Evolutionary conservation across 371 early-diverging fungal species (phyloP), one percentile per base, ranked within the genome.

Genomic region (Rhizopus arrhizus): DNA sequence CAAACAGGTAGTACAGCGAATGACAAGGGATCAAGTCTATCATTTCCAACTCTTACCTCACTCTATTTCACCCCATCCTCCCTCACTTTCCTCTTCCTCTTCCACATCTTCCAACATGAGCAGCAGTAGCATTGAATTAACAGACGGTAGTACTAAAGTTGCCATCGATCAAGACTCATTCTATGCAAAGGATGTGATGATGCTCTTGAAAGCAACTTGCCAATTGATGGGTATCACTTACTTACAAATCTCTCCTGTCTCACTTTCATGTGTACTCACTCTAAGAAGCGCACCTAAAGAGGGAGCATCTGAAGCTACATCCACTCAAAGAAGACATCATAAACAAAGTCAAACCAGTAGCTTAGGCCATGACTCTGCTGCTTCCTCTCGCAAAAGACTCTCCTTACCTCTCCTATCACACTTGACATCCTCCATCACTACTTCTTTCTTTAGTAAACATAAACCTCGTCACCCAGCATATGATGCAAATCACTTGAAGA

Each of bases 211-310:
- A 50, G 61, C 61, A 22, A 70, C 74, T 0, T 78, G 75, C 33
- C 75, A 78, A 46, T 56, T 78, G 9, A 73, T 78, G 75, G 78
- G 78, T 4, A 70, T 78, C 32, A 68, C 72, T 5, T 78, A 75
- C 45, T 35, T 71, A 0, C 72, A 75, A 40, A 66, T 69, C 34
- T 58, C 59, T 1, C 56, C 63, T 15, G 49, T 46, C 4, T 66
- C 62, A 4, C 61, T 78, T 0, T 45, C 61, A 40, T 78, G 78
- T 57, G 70, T 78, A 0, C 43, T 78, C 15, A 74, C 78, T 4
- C 38, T 78, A 15, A 61, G 77, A 6, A 59, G 59, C 0, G 45
- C 69, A 8, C 47, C 55, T 16, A 52, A 57, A 12, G 5, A 28
- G 1, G 11, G n/a, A 7, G 32, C 46, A 29, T 31, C 61, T 12